Base-by-base conservation (phyloP, 176 grass and related monocot species). In the Cymbopogon citratus region DNA sequence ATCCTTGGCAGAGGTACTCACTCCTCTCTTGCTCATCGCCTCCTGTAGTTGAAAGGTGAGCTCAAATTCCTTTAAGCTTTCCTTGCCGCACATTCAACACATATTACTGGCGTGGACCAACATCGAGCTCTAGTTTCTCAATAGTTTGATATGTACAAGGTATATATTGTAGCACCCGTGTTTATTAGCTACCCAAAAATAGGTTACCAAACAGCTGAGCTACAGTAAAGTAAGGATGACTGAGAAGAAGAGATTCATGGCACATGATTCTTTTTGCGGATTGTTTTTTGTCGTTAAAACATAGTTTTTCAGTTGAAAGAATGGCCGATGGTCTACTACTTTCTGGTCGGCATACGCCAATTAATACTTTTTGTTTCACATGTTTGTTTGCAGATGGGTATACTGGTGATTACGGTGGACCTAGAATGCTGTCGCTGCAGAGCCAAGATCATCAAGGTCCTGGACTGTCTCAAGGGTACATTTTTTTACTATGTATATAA, bases 391-490 rank as follows among this genome's bases (percentile, higher is more conserved):
- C 21, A 59, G 54, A 59, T 59, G 54, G 54, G 54, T 59, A 24
- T 59, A 59, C 54, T 59, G 54, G 54, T 59, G 54, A 59, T 59
- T 59, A 59, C 54, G 11, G 24, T 62, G 59, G 59, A 62, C 59
- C 12, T 62, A 21, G 59, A 62, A 0, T 62, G 59, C 24, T 27
- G 59, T 13, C 24, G 59, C 59, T 62, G 24, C 24, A 62, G 24
- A 62, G 59, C 59, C 59, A 62, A 62, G 24, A 62, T 62, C 59
- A 62, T 11, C 59, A 62, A 62, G 11, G 69, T 88, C 27, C 69
- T 84, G 12, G 75, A 36, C n/a, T 49, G 81, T 18, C 81, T 84
- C 29, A 3, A 73, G 84, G 75, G 81, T 88, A 63, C 73, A 60
- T 69, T 29, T 59, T 59, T 1, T 15, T 67, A 29, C 18, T 23